These are phyloP conservation scores for Carex kokanica DNA, from an alignment of 176 grass and related monocot species.

Conservation along the genomic window DNA sequence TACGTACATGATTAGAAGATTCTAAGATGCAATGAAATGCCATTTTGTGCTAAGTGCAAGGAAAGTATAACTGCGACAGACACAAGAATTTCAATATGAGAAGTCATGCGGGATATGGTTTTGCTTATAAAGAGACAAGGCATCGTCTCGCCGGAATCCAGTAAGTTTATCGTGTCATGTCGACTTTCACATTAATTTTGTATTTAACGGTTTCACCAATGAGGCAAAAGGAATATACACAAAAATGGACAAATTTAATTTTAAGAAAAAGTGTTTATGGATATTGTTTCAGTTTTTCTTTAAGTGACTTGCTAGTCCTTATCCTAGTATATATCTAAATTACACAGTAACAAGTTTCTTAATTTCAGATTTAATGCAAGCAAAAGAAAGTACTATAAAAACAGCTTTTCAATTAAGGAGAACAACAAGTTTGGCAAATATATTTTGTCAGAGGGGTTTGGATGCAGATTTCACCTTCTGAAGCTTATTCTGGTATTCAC, in stretches of 20 bases:
- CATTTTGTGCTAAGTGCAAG: background rate
- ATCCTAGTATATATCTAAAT: background rate
- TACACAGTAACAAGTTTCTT: background rate
- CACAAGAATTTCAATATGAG: constrained; percentile 15
- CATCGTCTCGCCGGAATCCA: constrained; percentile 1
- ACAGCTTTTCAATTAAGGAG: background rate
- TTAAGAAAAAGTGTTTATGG: background rate
- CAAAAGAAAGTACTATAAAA: background rate
- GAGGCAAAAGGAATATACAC: background rate
- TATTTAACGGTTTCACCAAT: background rate
- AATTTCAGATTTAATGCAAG: background rate
- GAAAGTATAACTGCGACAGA: background rate
- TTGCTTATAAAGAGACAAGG: background rate
- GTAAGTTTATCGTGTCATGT: background rate
- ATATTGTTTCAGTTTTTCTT: background rate
- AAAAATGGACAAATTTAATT: background rate
- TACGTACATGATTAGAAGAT: background rate
- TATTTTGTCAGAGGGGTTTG: background rate
- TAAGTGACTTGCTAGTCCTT: background rate
- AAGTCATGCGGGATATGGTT: background rate
- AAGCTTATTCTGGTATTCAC: constrained; percentile 25
- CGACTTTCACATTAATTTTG: background rate
- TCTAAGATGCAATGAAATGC: background rate
- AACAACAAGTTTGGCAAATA: constrained; percentile 23
- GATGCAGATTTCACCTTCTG: constrained; percentile 18